Base-by-base conservation (phyloP, 2,329 filamentous ascomycete species). In the Amesomyces nigricolor region DNA sequence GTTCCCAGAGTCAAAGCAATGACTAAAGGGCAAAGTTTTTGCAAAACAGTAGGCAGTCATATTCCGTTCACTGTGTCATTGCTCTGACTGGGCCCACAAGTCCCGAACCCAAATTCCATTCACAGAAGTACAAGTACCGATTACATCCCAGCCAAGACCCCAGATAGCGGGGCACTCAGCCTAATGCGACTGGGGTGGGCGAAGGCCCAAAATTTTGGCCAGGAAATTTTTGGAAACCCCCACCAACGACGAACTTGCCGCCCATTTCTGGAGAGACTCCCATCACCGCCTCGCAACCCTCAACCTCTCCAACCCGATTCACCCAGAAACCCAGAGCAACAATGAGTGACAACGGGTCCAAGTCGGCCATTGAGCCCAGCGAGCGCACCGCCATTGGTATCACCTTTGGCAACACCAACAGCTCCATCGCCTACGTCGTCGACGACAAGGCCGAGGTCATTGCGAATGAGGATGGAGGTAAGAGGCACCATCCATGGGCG, bases 371-470 rank as follows among this genome's bases (percentile, higher is more conserved):
- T 58, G 74, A 78, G 73, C 81, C 82, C 50, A 75, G 73, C 64
- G 78, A 85, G 65, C 79, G 83, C 66, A 78, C 80, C 67, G 89
- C 87, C 70, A 97, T 99, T 75, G 94, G 94, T 72, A 91, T 99
- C 70, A 88, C 91, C 64, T 96, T 97, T 79, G 94, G 94, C 75
- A 99, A 97, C 79, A 91, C 91, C 60, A 95, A 96, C 85, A 95
- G 90, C 77, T 96, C 91, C 58, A 96, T 99, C 75, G 92, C 92
- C 66, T 91, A 86, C 71, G 95, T 91, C 46, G 82, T 86, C 60
- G 92, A 97, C 68, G 92, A 95, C 74, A 95, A 95, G 79, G 87
- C 91, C 62, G 90, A 96, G 72, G 92, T 99, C 62, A 97, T 99
- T 75, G 94, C 94, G 69, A 97, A 99, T 76, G 94, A 97, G 78